phyloP scores from a whole-genome alignment of 2,329 filamentous ascomycete species.

The Aspergillus sp. region DNA sequence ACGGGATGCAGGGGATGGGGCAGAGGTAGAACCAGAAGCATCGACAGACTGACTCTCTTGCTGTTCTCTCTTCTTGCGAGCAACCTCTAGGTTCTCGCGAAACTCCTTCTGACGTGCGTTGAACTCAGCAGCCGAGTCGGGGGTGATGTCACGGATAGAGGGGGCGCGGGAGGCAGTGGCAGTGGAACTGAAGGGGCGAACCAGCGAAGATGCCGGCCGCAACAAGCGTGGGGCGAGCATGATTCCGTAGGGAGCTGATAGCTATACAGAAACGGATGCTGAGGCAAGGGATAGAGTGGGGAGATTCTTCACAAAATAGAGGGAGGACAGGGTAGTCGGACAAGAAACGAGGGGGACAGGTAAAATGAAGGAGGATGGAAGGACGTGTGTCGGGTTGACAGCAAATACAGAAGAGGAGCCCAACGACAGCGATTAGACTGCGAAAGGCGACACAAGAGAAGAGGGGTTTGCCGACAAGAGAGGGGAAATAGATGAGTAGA shows the following conservation, averaged over 20 bases:
- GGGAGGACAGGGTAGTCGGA: background rate
- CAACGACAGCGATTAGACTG: conserved; percentile 7
- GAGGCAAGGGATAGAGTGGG: background rate
- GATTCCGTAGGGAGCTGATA: background rate
- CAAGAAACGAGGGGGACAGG: background rate
- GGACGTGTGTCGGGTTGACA: background rate
- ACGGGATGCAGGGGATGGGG: conserved; percentile 35
- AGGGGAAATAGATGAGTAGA: conserved; percentile 11
- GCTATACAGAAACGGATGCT: background rate
- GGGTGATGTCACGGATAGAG: conserved; percentile 81
- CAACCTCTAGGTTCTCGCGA: conserved; percentile 75
- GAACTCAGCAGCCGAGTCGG: conserved; percentile 72
- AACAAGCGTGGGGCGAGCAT: conserved; percentile 53
- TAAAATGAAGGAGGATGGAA: background rate
- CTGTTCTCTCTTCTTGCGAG: conserved; percentile 73
- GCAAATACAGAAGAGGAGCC: background rate
- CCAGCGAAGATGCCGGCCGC: conserved; percentile 51
- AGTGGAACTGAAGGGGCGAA: conserved; percentile 62
- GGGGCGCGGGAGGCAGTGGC: conserved; percentile 59
- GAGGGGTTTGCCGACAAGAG: conserved; percentile 7
- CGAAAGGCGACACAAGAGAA: conserved; percentile 15
- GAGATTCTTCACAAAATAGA: background rate
- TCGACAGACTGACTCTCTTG: conserved; percentile 76
- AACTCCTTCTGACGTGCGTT: conserved; percentile 82
- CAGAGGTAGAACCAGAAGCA: conserved; percentile 48